Base-by-base conservation (phyloP, 139 green algal species). In the Monoraphidium neglectum region DNA sequence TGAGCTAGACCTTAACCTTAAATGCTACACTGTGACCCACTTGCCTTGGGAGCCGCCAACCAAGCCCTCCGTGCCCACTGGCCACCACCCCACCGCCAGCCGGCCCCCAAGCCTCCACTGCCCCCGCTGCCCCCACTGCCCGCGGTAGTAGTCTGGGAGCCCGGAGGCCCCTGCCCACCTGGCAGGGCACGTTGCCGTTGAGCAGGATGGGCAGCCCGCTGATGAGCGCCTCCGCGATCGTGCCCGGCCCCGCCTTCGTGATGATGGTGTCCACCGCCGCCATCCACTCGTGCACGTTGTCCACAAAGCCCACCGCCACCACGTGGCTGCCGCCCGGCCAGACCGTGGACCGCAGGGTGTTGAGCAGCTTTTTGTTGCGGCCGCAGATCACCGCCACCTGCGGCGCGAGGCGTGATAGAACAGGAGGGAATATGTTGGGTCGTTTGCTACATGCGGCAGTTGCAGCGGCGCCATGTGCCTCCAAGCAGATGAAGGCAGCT, bases 161-260 rank as follows among this genome's bases (percentile, higher is more conserved):
- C n/a, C n/a, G n/a, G n/a, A n/a, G n/a, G n/a, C 8, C 43, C 43
- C 43, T 87, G 59, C 88, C 70, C 83, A 98, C 95, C 88, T 99
- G 95, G 71, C 95, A 97, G 13, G 95, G 94, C 40, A 99, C 87
- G 84, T 95, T 97, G 66, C 89, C 94, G 72, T 99, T 99, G 62
- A 99, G 90, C 53, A 99, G 84, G 81, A 99, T 93, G 51, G 96
- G 96, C 68, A 98, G 90, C 0, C 96, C 95, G 36, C 83, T 90
- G 70, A 98, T 98, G 71, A 99, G 89, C 46, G 95, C 90, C 85
- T 99, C 96, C 16, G 93, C 96, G 71, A 99, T 99, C 61, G 96
- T 99, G 66, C 96, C 96, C 0, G 96, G 96, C 1, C 96, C 88
- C 18, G 91, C 91, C 88, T 97, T 97, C 37, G 92, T 97, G 83